Evolutionary conservation across 2,329 filamentous ascomycete genomes (phyloP).

Genomic region (Calonectria fujianensis): DNA sequence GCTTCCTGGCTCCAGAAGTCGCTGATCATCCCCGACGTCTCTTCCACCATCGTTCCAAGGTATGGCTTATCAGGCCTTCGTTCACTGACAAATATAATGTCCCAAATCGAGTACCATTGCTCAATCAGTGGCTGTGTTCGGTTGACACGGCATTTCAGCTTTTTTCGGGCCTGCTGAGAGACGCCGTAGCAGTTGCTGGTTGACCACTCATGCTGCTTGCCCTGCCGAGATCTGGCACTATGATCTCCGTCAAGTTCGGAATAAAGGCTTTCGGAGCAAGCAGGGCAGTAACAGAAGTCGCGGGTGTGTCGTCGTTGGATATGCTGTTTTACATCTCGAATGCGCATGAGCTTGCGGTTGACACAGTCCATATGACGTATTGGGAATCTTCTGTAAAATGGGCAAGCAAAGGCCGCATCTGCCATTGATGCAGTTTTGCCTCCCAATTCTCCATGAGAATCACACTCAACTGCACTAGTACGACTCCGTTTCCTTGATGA

Average conservation of each 20-base stretch:
- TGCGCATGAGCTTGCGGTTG: neutral
- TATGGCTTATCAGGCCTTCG: neutral
- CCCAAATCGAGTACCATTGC: conserved; percentile 9
- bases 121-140: neutral
- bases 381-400: neutral
- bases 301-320: neutral
- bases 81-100: neutral
- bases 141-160: neutral
- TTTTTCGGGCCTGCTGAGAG: neutral
- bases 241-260: neutral
- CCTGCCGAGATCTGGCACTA: neutral
- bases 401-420: neutral
- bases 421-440: neutral
- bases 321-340: conserved; percentile 2
- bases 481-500: neutral
- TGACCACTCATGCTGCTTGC: neutral
- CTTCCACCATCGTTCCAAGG: neutral
- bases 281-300: neutral
- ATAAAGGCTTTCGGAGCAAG: neutral
- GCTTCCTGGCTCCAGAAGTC: conserved; percentile 8
- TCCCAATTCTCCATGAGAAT: neutral
- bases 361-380: conserved; percentile 2
- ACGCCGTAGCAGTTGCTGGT: neutral
- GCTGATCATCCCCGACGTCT: neutral
- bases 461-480: too few species aligned